Conservation (phyloP, 78 protist genomes). For the Reticulomyxa filosa region DNA sequence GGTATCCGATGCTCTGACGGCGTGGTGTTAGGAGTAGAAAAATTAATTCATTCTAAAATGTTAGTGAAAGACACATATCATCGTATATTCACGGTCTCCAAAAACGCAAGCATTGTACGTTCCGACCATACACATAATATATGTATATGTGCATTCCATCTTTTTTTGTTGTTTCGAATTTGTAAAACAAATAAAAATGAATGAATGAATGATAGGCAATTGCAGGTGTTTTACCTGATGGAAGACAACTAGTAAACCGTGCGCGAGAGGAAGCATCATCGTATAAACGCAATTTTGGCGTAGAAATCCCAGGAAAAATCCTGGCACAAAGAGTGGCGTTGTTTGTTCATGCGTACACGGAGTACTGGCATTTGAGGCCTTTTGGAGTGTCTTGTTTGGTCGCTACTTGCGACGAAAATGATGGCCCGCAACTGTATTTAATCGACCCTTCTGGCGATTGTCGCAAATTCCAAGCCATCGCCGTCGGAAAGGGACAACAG, state of each 20-base stretch:
- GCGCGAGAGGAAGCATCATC: conserved; percentile 58
- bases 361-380: conserved; percentile 73
- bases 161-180: too few species aligned
- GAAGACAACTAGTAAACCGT: conserved; percentile 48
- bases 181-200: too few species aligned
- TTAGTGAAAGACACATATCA: conserved; percentile 40
- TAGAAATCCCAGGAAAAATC: conserved; percentile 43
- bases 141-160: too few species aligned
- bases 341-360: conserved; percentile 43
- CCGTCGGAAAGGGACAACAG: conserved; percentile 71
- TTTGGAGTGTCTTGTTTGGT: conserved; percentile 70
- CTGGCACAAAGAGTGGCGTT: conserved; percentile 10
- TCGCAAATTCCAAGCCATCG: conserved; percentile 41
- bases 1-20: conserved; percentile 83
- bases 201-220: too few species aligned
- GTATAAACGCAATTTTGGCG: conserved; percentile 35
- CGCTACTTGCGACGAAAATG: conserved; percentile 39
- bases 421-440: conserved; percentile 55
- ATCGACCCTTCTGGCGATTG: conserved; percentile 83
- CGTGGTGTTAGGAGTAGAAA: conserved; percentile 92
- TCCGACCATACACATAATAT: conserved; percentile 2
- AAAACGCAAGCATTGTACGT: conserved; percentile 48
- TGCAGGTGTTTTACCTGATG: conserved; percentile 76
- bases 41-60: conserved; percentile 62
- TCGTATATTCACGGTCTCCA: conserved; percentile 56